Evolutionary conservation across 495 filamentous ascomycete species (phyloP), one percentile per base, ranked within the genome.

Genomic region (Tricharina praecox): DNA sequence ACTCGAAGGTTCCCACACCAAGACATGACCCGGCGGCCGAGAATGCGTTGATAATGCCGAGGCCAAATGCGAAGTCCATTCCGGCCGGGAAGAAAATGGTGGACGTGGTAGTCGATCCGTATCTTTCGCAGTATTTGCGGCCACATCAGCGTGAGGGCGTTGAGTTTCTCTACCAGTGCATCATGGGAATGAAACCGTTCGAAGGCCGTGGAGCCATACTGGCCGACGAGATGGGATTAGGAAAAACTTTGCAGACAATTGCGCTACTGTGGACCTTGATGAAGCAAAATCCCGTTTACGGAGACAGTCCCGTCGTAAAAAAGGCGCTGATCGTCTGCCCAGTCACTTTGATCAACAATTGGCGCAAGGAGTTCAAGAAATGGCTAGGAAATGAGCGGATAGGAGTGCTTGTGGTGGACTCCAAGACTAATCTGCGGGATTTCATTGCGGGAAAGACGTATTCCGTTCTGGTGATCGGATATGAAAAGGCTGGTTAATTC

Each of bases 291-390:
- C 81, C 82, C 0, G 67, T 85, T 7, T 70, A 76, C 50, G 70
- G 72, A 30, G 71, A 68, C 34, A 41, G 61, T 7, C 56, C 63
- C 3, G 77, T 84, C 0, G 70, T 86, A 32, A 81, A 77, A 54
- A 86, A 86, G 53, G 82, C 81, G 1, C 60, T 88, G 18, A 82
- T 88, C 50, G 82, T 88, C 2, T 88, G 82, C 56, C 82, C 82
- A 0, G 82, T 81, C 0, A 84, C 81, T 0, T 61, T 88, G 7
- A 82, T 85, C 58, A 75, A 75, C 47, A 88, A 88, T 49, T 88
- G 82, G 82, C 70, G 74, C 21, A 81, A 78, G 48, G 82, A 88
- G 61, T 81, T 86, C 50, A 67, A 69, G 45, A 85, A 85, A 59
- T 88, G 82, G 82, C 70, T 88, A 1, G 82, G 82, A 0, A 78